Evolutionary conservation across 805 yeast species (phyloP).

Genomic region (Candida cerambycidarum): DNA sequence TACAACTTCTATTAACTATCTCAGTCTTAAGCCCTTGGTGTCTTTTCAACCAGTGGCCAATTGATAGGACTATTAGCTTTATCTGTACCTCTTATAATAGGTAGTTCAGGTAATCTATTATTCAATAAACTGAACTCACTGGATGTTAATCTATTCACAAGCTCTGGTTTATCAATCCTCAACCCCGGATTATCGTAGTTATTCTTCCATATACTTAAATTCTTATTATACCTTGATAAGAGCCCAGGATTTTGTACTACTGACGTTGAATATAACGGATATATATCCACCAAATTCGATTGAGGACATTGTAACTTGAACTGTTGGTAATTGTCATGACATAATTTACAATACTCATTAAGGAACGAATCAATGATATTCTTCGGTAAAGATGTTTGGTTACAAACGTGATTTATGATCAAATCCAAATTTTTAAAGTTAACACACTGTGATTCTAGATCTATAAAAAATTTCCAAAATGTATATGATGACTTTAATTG

Average conservation of each 20-base stretch:
- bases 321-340: not conserved
- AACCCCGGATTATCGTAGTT: slow-evolving; percentile 38
- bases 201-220: slow-evolving; percentile 8
- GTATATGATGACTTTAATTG: slow-evolving; percentile 39
- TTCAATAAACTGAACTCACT: slow-evolving; percentile 22
- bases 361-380: slow-evolving; percentile 39
- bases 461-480: slow-evolving; percentile 60
- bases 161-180: slow-evolving; percentile 34
- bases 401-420: slow-evolving; percentile 46
- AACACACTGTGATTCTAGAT: slow-evolving; percentile 46
- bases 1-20: not conserved
- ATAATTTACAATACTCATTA: slow-evolving; percentile 19
- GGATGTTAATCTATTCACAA: slow-evolving; percentile 26
- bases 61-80: slow-evolving; percentile 41
- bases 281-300: not conserved
- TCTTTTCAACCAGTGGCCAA: no score
- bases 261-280: slow-evolving; percentile 5
- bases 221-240: not conserved
- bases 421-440: slow-evolving; percentile 46
- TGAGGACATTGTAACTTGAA: slow-evolving; percentile 1
- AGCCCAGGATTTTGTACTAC: slow-evolving; percentile 6
- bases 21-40: slow-evolving; percentile 12
- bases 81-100: slow-evolving; percentile 64
- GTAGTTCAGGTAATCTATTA: slow-evolving; percentile 39
- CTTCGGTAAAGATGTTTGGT: slow-evolving; percentile 49